Evolutionary conservation across 2,329 filamentous ascomycete genomes (phyloP), one percentile per base, ranked within the genome.

Genomic region (Xylariomycetidae sp.): DNA sequence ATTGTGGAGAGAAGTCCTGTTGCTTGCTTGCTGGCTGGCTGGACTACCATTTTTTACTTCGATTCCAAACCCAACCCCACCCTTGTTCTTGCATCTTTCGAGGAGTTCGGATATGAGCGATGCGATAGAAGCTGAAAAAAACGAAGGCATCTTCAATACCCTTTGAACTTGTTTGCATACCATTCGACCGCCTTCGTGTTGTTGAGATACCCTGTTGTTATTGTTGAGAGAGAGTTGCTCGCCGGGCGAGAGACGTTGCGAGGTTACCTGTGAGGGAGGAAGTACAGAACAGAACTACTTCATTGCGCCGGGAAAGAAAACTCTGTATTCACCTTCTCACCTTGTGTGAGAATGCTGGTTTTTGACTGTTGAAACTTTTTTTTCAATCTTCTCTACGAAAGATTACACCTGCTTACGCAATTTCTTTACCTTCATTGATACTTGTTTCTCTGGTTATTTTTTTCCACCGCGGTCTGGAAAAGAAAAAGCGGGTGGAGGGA

Each of bases 201-300:
- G 38, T 45, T 43, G 34, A 48, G 45, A 48, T 48, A 48, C 45
- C 45, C 45, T 33, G 36, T 48, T 48, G 40, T 46, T 46, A n/a
- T n/a, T n/a, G n/a, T n/a, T n/a, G n/a, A n/a, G n/a, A n/a, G n/a
- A n/a, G 44, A 45, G 42, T 45, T 37, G 30, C 38, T 47, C 42
- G 42, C 44, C 37, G 42, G 40, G 27, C 42, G 44, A 45, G 40
- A n/a, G 33, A 37, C 36, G 36, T 37, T 40, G 36, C 30, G 40
- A 37, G 36, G 35, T 42, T 17, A 30, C 20, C 30, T 42, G 14
- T 26, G 41, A 37, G 33, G 36, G 34, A 44, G 36, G 32, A 38
- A 29, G 31, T 25, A 16, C 14, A n/a, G 27, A 40, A 34, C 9
- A 31, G 19, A 10, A 41, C 29, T 33, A 31, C 31, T 19, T n/a